Conservation (phyloP, 1,284 basidiomycete species). For the Leccinum pachyderme region DNA sequence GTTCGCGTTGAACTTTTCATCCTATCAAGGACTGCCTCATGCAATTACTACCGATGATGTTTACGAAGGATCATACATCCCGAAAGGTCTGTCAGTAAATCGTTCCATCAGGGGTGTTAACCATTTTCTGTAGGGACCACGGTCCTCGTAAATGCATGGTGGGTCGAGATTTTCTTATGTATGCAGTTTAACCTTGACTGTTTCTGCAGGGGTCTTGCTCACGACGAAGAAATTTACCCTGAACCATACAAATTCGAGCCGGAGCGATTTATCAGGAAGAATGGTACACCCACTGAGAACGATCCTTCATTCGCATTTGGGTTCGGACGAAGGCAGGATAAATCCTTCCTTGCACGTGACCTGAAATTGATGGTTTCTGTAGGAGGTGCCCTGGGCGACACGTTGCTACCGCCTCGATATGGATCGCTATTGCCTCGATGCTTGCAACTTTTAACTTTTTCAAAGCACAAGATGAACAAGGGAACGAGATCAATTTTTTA, state of each 20-base stretch:
- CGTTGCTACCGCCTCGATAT: conserved; percentile 38
- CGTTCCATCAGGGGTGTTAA: background rate
- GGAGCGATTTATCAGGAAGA: conserved; percentile 36
- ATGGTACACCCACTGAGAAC: conserved; percentile 30
- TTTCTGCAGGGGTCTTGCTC: conserved; percentile 42
- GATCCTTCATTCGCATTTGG: conserved; percentile 41
- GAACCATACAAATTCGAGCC: conserved; percentile 46
- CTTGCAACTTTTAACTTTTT: conserved; percentile 24
- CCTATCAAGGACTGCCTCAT: conserved; percentile 41
- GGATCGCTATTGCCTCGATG: conserved; percentile 27
- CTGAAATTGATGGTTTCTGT: background rate
- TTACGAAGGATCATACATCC: conserved; percentile 43
- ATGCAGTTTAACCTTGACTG: background rate
- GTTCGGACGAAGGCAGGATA: conserved; percentile 41
- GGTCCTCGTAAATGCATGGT: conserved; percentile 49
- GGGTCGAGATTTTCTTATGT: conserved; percentile 1
- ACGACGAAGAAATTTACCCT: conserved; percentile 41
- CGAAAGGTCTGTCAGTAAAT: conserved; percentile 30
- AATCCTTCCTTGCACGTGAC: background rate
- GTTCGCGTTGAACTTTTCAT: background rate
- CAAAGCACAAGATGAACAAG: conserved; percentile 24
- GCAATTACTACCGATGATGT: conserved; percentile 41
- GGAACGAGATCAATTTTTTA: conserved; percentile 17
- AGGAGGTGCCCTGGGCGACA: conserved; percentile 34
- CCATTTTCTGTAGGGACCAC: conserved; percentile 31